These are phyloP conservation scores for Daldinia eschscholtzii DNA, from an alignment of 2,329 filamentous ascomycete genomes.

Conservation along the genomic window DNA sequence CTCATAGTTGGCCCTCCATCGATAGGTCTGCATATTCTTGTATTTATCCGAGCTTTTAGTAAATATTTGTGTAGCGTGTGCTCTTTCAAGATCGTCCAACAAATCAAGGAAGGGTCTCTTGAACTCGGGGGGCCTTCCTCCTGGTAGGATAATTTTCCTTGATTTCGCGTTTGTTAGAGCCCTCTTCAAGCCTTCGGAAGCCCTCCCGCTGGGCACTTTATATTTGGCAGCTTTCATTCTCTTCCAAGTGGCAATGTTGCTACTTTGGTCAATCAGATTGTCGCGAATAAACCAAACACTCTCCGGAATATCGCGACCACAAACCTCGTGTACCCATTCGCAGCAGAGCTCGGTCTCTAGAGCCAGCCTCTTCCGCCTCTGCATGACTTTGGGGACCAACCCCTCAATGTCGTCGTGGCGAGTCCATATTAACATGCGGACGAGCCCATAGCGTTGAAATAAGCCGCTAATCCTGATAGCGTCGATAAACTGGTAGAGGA, in stretches of 20 bases:
- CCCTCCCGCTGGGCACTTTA: slow-evolving; percentile 60
- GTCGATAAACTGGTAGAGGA: slow-evolving; percentile 72
- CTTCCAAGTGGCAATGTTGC: slow-evolving; percentile 55
- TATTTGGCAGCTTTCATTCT: slow-evolving; percentile 63
- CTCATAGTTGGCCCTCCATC: slow-evolving; percentile 44
- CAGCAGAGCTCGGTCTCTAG: slow-evolving; percentile 72
- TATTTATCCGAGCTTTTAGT: slow-evolving; percentile 39
- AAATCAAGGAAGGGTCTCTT: slow-evolving; percentile 57
- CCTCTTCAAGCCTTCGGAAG: slow-evolving; percentile 52
- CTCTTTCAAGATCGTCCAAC: slow-evolving; percentile 54
- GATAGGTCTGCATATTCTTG: slow-evolving; percentile 31
- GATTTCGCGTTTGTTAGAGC: slow-evolving; percentile 39
- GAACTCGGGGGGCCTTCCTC: slow-evolving; percentile 46
- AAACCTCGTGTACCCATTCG: slow-evolving; percentile 71
- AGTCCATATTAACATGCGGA: slow-evolving; percentile 83
- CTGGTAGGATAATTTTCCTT: slow-evolving; percentile 32
- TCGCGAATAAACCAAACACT: slow-evolving; percentile 57
- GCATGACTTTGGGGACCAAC: slow-evolving; percentile 71
- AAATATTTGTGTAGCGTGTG: slow-evolving; percentile 45
- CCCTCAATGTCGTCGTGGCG: slow-evolving; percentile 69
- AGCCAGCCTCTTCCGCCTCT: slow-evolving; percentile 67
- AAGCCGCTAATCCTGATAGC: slow-evolving; percentile 69
- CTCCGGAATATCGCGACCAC: slow-evolving; percentile 54
- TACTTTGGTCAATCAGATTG: slow-evolving; percentile 62
- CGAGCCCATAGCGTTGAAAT: slow-evolving; percentile 81